phyloP scores from a whole-genome alignment of 768 basidiomycete genomes.

The Amanita molliuscula region DNA sequence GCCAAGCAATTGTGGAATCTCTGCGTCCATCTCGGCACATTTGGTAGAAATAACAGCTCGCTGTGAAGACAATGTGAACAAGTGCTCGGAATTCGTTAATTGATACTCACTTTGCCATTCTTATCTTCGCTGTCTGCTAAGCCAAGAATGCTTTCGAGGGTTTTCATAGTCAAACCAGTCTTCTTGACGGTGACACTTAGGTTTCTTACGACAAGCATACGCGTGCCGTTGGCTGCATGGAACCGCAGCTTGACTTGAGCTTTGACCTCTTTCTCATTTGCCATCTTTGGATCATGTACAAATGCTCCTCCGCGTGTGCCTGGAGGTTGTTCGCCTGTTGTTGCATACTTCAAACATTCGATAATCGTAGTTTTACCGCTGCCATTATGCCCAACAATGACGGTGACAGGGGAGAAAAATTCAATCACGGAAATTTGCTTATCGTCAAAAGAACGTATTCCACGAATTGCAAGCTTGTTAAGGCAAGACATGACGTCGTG shows the following conservation, averaged over 20 bases:
- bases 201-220: slow-evolving; percentile 87
- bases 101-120: slow-evolving; percentile 55
- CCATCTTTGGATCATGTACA: slow-evolving; percentile 98
- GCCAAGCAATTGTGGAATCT: slow-evolving; percentile 88
- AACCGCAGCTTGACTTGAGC: slow-evolving; percentile 96
- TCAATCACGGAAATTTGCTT: slow-evolving; percentile 89
- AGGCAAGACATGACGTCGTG: slow-evolving; percentile 55
- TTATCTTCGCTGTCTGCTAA: slow-evolving; percentile 61
- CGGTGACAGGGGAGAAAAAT: slow-evolving; percentile 95
- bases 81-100: background rate
- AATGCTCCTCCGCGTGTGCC: slow-evolving; percentile 99
- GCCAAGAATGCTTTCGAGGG: slow-evolving; percentile 83
- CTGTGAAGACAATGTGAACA: slow-evolving; percentile 28
- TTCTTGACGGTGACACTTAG: slow-evolving; percentile 92
- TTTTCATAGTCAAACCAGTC: slow-evolving; percentile 93
- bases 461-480: slow-evolving; percentile 89
- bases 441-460: slow-evolving; percentile 95
- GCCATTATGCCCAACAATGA: slow-evolving; percentile 98
- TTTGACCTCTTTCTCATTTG: slow-evolving; percentile 98
- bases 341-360: slow-evolving; percentile 98
- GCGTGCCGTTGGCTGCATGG: slow-evolving; percentile 75
- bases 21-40: slow-evolving; percentile 92
- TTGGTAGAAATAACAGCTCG: slow-evolving; percentile 90
- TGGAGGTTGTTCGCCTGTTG: slow-evolving; percentile 95
- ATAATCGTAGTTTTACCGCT: slow-evolving; percentile 99